Evolutionary conservation across 306 rosid species (phyloP), one percentile per base, ranked within the genome.

Genomic region (Glycine soja): DNA sequence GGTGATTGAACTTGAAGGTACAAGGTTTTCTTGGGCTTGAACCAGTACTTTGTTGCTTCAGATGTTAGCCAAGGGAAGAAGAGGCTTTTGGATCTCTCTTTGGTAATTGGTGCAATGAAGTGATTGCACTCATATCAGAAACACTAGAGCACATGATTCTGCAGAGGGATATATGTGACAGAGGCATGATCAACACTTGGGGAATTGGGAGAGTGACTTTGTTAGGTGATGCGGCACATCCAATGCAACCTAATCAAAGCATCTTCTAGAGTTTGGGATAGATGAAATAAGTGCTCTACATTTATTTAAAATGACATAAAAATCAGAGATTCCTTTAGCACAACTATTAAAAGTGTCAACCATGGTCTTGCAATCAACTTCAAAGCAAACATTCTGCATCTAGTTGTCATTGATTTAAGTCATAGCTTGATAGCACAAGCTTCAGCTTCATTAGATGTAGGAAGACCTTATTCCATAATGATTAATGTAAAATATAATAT

Each of bases 201-300:
- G 87, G 89, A 66, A 56, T 76, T 80, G 87, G 85, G 5, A 80
- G 89, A 67, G 89, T 87, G 16, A 83, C 84, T 53, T 75, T 87
- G 51, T 46, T 87, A 73, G 90, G 90, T 59, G 87, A 83, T 84
- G 90, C 90, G 32, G 75, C 87, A 52, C 90, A 87, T 73, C 87
- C 90, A 32, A 83, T 87, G 90, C 90, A 87, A 74, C 87, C 90
- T 57, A 87, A 87, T 81, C 87, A 65, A 77, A 6, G 12, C 59
- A 43, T 15, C n/a, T 45, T n/a, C n/a, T n/a, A n/a, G 30, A 24
- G 30, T 24, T 24, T 24, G 30, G 30, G 30, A 24, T 24, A 24
- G 30, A 24, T 24, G 30, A 24, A 24, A 24, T 24, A 24, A 24
- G 30, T 24, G 30, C 2, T 24, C 30, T 24, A 24, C 30, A 24